Percentiles rank a stretch among this genome's conserved stretches.
Evolutionary conservation across 306 rosid genomes (phyloP).

Genomic region (Pyrus communis): DNA sequence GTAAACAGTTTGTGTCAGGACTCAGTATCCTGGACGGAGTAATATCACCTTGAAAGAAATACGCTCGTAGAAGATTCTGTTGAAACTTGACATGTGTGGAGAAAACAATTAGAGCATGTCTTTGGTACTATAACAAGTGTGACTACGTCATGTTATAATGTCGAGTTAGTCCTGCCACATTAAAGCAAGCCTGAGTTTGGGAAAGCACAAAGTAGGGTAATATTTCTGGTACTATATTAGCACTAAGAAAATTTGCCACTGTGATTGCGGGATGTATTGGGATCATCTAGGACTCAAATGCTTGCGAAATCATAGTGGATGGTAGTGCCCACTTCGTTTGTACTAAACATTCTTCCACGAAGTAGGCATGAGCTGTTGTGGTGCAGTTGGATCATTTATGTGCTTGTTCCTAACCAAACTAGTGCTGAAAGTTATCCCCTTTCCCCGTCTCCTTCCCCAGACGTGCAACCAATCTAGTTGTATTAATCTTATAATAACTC

Average conservation of each 20-base stretch:
- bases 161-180: neutral
- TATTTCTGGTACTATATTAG: neutral
- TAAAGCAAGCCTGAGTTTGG: neutral
- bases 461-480: neutral
- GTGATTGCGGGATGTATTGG: neutral
- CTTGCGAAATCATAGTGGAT: neutral
- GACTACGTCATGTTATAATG: neutral
- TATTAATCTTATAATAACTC: neutral
- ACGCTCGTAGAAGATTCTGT: no score
- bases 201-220: neutral
- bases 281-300: neutral
- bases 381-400: neutral
- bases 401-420: neutral
- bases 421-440: neutral
- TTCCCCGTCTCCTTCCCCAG: neutral
- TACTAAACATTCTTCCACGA: neutral
- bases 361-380: neutral
- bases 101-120: neutral
- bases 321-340: neutral
- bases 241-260: neutral
- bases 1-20: neutral
- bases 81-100: neutral
- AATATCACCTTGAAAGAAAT: neutral
- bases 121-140: neutral
- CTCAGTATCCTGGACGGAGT: neutral